A percentile compares a stretch with the other conserved stretches of the same genome.
These are phyloP conservation scores for Lipomyces orientalis DNA, from an alignment of 805 yeast genomes.

Conservation along the genomic window DNA sequence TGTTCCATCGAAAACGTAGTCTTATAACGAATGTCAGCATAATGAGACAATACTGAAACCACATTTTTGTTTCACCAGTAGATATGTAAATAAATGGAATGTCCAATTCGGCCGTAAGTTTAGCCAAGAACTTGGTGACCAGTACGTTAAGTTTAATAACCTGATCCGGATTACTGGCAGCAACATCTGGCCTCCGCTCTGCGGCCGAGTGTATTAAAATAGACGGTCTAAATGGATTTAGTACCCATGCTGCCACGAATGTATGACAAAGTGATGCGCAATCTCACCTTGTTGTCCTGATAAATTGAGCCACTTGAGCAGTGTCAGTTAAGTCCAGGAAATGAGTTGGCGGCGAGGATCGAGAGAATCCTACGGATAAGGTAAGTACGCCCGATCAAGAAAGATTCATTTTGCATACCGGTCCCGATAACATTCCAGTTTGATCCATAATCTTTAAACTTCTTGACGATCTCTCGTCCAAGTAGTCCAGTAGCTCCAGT, in stretches of 20 bases:
- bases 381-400: neutral
- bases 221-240: conserved; percentile 20
- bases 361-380: conserved; percentile 13
- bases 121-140: conserved; percentile 25
- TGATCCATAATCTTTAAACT: conserved; percentile 17
- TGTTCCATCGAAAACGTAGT: conserved; percentile 35
- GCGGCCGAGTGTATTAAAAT: conserved; percentile 35
- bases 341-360: conserved; percentile 17
- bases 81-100: conserved; percentile 32
- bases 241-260: neutral
- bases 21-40: conserved; percentile 7
- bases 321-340: conserved; percentile 22
- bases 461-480: conserved; percentile 24
- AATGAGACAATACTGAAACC: neutral
- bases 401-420: conserved; percentile 10
- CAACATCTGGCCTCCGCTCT: conserved; percentile 30
- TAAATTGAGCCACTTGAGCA: conserved; percentile 3
- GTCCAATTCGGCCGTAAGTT: conserved; percentile 18
- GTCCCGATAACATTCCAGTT: conserved; percentile 26
- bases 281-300: conserved; percentile 11
- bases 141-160: conserved; percentile 21
- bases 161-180: conserved; percentile 17
- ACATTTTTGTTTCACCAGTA: conserved; percentile 19
- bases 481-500: conserved; percentile 36
- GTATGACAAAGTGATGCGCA: neutral